Evolutionary conservation across 1,284 basidiomycete genomes (phyloP), one percentile per base, ranked within the genome.

Genomic region (Trichosporon faecale): DNA sequence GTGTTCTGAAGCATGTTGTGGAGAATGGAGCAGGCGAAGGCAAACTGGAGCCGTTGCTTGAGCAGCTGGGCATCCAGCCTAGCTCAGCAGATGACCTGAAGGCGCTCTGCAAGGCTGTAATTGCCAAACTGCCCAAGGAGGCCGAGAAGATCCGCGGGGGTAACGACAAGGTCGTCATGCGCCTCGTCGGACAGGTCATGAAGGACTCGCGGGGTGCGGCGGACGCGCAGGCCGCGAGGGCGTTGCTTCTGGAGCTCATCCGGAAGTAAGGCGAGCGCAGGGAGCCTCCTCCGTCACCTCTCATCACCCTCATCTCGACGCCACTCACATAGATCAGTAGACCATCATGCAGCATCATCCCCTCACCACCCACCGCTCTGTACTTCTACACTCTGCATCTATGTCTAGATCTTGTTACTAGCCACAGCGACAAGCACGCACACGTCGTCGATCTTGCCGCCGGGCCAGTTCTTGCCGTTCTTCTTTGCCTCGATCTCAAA

Each of bases 171-270:
- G 94, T 95, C 1, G 79, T 98, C 52, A 94, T 94, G 85, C 90
- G 91, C 72, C 87, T 99, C 37, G 87, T 98, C 7, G 96, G 96
- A 0, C 87, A 89, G 79, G 92, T 96, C 25, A 98, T 98, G 94
- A 92, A 90, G 82, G 82, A 88, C 66, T 92, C 90, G 70, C 86
- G 88, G 70, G 95, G 95, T 3, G 86, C 89, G 37, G 93, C 90
- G 23, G 90, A 97, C 76, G 86, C 87, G 1, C 77, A 79, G 65
- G 74, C 78, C 46, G 84, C 84, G 0, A 79, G 76, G 52, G 79
- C 78, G 64, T 71, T 81, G 18, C 71, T 86, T 27, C 40, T 79
- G 37, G 72, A 77, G 31, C 66, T 82, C 21, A 69, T 84, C 31
- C 73, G 69, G 46, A n/a, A 44, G 52, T 31, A 29, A 37, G 11